Evolutionary conservation across 805 yeast genomes (phyloP), one percentile per base, ranked within the genome.

Genomic region (Kluyveromyces nonfermentans): DNA sequence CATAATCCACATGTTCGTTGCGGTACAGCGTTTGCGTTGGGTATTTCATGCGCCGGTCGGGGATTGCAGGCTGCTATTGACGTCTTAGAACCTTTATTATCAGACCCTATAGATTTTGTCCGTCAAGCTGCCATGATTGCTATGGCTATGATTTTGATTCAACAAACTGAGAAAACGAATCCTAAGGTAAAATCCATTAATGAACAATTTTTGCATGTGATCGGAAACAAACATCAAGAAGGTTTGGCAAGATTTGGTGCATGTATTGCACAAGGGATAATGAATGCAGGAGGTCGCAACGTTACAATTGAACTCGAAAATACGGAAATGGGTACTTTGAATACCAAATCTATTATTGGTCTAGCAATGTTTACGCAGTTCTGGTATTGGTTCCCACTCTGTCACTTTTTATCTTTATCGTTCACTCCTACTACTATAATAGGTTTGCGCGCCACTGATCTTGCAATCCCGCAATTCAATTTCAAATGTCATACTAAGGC

Each of bases 301-400:
- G 95, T 85, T n/a, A 88, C 97, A 0, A 88, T 93, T 51, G 84
- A 84, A 53, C 71, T 90, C 41, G 97, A 93, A 64, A 86, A 89
- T 62, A 57, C 80, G 19, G 89, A 88, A 53, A 87, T 96, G 34
- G 94, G 88, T 48, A 87, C 95, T 17, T 74, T 93, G 51, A 90
- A 93, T 65, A 80, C 82, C 60, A 84, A 85, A 64, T 93, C 96
- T 0, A 82, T 93, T 55, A 95, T 89, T 45, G 98, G 98, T 33
- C 69, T 93, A 52, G 80, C 93, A 0, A 76, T 93, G 47, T 93
- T 93, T 61, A 70, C 84, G 9, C 98, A 93, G 69, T 85, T 85
- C 60, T 93, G 98, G 98, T 86, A 88, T 67, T 93, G 98, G 98
- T 93, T 82, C 78, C 98, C 98, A 47, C 74, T 89, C 46, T 78